Evolutionary conservation across 768 basidiomycete species (phyloP).

Genomic region (Tulasnella calospora): DNA sequence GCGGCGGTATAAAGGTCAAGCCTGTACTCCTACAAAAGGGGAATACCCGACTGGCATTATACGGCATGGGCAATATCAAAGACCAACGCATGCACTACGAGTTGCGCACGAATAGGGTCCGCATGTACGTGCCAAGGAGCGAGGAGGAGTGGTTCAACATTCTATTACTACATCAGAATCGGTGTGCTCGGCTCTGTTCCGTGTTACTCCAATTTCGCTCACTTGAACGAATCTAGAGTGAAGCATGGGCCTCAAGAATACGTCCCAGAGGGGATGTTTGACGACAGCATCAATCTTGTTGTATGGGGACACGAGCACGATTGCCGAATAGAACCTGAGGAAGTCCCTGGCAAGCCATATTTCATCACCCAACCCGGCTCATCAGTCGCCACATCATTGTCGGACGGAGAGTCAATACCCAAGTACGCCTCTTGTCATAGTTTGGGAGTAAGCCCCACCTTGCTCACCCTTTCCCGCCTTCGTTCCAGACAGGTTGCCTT

Average conservation of each 20-base stretch:
- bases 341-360: conserved; percentile 87
- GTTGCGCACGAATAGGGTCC: conserved; percentile 84
- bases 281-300: conserved; percentile 87
- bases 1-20: conserved; percentile 69
- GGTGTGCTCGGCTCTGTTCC: conserved; percentile 46
- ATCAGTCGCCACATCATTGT: conserved; percentile 87
- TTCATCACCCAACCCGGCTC: conserved; percentile 93
- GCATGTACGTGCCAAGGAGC: conserved; percentile 93
- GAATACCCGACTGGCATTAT: conserved; percentile 77
- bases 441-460: not conserved
- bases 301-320: conserved; percentile 99
- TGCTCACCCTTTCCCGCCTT: not conserved
- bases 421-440: conserved; percentile 53
- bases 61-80: conserved; percentile 94
- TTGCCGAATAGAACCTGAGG: conserved; percentile 85
- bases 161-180: conserved; percentile 89
- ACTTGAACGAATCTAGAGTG: conserved; percentile 50
- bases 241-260: conserved; percentile 91
- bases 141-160: conserved; percentile 95
- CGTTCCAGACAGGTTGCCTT: conserved; percentile 78
- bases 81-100: conserved; percentile 97
- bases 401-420: conserved; percentile 85
- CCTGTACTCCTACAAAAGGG: conserved; percentile 92
- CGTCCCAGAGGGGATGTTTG: conserved; percentile 96
- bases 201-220: not conserved